Conservation (phyloP, 495 filamentous ascomycete genomes). For the Trichoderma parareesei region DNA sequence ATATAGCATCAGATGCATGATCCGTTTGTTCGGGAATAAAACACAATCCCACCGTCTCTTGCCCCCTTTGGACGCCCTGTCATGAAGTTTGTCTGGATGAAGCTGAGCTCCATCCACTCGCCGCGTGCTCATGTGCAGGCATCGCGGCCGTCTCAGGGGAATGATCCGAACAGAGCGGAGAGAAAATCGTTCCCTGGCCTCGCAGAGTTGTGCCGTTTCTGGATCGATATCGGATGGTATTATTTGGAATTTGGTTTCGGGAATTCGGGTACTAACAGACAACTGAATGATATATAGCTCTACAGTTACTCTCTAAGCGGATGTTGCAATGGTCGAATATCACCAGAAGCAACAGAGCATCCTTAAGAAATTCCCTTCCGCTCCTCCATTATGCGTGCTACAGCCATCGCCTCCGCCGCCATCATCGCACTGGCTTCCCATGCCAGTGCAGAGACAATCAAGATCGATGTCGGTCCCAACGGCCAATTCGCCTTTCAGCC, state of each 20-base stretch:
- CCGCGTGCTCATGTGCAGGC: neutral
- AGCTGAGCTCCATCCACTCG: neutral
- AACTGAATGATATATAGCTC: neutral
- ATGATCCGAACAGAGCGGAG: neutral
- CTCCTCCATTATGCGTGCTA: neutral
- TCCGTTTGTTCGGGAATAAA: neutral
- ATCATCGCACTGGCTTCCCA: neutral
- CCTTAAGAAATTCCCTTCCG: neutral
- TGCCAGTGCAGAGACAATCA: neutral
- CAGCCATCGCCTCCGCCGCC: neutral
- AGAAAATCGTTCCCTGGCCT: neutral
- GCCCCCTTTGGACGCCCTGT: neutral
- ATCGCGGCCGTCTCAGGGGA: neutral
- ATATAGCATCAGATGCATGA: constrained; percentile 1
- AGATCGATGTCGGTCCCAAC: constrained; percentile 11
- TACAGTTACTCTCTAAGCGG: neutral
- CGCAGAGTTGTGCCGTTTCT: neutral
- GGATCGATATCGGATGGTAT: neutral
- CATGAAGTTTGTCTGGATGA: neutral
- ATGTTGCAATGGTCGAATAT: neutral
- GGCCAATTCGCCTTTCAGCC: constrained; percentile 19
- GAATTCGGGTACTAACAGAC: neutral
- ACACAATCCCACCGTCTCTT: neutral
- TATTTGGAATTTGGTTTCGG: constrained; percentile 1
- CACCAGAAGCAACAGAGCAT: neutral